phyloP scores from a whole-genome alignment of 2,329 filamentous ascomycete species.

The Cercospora zeina region DNA sequence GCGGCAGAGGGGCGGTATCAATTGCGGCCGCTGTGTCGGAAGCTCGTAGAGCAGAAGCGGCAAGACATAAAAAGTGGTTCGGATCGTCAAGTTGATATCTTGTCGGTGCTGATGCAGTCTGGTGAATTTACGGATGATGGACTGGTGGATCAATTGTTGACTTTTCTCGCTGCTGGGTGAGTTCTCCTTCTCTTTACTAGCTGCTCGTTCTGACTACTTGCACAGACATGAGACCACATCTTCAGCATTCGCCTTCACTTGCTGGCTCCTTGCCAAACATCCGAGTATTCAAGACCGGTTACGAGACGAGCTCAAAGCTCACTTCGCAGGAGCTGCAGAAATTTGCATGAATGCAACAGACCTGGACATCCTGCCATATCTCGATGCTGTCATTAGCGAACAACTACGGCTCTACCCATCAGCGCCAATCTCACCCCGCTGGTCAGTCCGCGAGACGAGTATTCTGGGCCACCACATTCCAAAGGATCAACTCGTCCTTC shows the following conservation, averaged over 20 bases:
- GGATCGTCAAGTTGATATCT: constrained; percentile 43
- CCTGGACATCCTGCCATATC: constrained; percentile 71
- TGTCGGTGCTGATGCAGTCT: constrained; percentile 53
- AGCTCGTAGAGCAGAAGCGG: constrained; percentile 36
- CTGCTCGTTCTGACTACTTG: neutral
- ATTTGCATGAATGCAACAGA: constrained; percentile 51
- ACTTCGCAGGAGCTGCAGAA: constrained; percentile 42
- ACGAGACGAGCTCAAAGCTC: constrained; percentile 48
- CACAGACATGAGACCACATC: constrained; percentile 70
- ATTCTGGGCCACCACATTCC: constrained; percentile 3
- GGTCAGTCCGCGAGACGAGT: constrained; percentile 30
- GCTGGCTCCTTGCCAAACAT: constrained; percentile 66
- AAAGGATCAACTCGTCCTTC: constrained; percentile 30
- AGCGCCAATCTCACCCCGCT: constrained; percentile 26
- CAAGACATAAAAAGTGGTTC: constrained; percentile 38
- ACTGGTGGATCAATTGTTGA: constrained; percentile 56
- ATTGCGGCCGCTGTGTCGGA: constrained; percentile 6
- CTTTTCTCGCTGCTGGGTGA: constrained; percentile 53
- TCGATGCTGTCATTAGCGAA: constrained; percentile 74
- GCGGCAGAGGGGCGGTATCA: constrained; percentile 12
- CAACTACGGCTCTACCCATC: constrained; percentile 29
- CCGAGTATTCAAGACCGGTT: constrained; percentile 48
- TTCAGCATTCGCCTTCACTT: constrained; percentile 69
- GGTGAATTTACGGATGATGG: constrained; percentile 54
- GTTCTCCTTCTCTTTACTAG: neutral